Evolutionary conservation across 495 filamentous ascomycete genomes (phyloP).

Genomic region (Penicillium flavigenum): DNA sequence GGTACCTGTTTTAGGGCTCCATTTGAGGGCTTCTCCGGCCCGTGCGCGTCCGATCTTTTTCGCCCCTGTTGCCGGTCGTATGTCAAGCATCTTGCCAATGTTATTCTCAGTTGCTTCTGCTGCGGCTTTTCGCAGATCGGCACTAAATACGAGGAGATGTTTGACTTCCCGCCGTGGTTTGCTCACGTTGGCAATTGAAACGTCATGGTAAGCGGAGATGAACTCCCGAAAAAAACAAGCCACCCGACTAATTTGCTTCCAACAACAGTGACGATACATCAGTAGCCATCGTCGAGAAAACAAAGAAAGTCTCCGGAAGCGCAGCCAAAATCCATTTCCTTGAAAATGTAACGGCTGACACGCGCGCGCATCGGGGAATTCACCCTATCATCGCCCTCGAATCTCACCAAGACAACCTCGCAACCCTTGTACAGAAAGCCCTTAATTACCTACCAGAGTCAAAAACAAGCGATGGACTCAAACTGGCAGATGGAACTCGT

Average conservation of each 20-base stretch:
- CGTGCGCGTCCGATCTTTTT: slow-evolving; percentile 35
- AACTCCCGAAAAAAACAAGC: background rate
- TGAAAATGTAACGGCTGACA: slow-evolving; percentile 77
- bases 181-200: slow-evolving; percentile 85
- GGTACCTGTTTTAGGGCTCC: slow-evolving; percentile 24
- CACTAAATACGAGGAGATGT: slow-evolving; percentile 11
- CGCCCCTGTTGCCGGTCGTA: slow-evolving; percentile 15
- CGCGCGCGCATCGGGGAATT: slow-evolving; percentile 67
- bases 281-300: slow-evolving; percentile 75
- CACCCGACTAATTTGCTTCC: slow-evolving; percentile 15
- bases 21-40: slow-evolving; percentile 29
- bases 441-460: slow-evolving; percentile 52
- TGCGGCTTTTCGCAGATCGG: slow-evolving; percentile 25
- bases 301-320: slow-evolving; percentile 21
- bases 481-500: slow-evolving; percentile 24
- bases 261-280: slow-evolving; percentile 80
- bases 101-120: slow-evolving; percentile 23
- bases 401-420: slow-evolving; percentile 69
- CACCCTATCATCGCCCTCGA: slow-evolving; percentile 70
- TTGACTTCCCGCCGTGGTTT: slow-evolving; percentile 41
- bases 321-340: slow-evolving; percentile 69
- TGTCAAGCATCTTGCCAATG: slow-evolving; percentile 25
- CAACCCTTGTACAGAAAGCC: slow-evolving; percentile 63
- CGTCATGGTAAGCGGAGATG: slow-evolving; percentile 62
- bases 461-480: slow-evolving; percentile 16